Percentiles rank a stretch among this genome's conserved stretches.
Conservation (phyloP, 805 yeast genomes). For the Ogataea ganodermae region DNA sequence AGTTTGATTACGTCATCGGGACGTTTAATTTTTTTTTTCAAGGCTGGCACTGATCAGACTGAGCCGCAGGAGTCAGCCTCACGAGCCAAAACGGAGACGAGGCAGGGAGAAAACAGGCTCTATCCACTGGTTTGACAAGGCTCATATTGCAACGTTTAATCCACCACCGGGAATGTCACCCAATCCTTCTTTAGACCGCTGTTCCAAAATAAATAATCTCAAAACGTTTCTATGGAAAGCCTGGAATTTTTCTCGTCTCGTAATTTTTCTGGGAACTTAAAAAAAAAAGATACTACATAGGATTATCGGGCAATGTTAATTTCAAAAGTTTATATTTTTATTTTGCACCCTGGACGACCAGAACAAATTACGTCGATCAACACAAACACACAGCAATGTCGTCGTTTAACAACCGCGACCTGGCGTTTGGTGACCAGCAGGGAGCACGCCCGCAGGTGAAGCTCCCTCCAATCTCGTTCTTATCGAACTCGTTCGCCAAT, state of each 20-base stretch:
- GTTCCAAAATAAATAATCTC: too few relatives aligned
- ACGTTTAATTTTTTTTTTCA: background rate
- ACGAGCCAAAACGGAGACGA: background rate
- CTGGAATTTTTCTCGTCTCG: background rate
- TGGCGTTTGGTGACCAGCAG: conserved; percentile 7
- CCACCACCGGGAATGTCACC: too few relatives aligned
- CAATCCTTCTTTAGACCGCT: too few relatives aligned
- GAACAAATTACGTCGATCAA: background rate
- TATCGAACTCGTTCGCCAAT: conserved; percentile 17
- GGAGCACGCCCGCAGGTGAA: conserved; percentile 20
- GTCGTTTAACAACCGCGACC: conserved; percentile 14
- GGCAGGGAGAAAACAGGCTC: too few relatives aligned
- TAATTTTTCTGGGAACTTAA: background rate
- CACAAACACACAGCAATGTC: conserved; percentile 5
- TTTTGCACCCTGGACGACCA: background rate
- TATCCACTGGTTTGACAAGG: too few relatives aligned
- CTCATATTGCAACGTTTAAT: too few relatives aligned
- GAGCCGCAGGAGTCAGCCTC: conserved; percentile 4
- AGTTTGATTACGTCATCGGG: too few relatives aligned
- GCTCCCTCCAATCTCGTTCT: conserved; percentile 31
- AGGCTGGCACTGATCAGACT: background rate
- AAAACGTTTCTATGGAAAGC: too few relatives aligned
- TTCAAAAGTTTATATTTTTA: background rate
- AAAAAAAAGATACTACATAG: background rate
- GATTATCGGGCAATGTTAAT: conserved; percentile 2